Conservation (phyloP, 495 filamentous ascomycete genomes). For the Parathielavia hyrcaniae region DNA sequence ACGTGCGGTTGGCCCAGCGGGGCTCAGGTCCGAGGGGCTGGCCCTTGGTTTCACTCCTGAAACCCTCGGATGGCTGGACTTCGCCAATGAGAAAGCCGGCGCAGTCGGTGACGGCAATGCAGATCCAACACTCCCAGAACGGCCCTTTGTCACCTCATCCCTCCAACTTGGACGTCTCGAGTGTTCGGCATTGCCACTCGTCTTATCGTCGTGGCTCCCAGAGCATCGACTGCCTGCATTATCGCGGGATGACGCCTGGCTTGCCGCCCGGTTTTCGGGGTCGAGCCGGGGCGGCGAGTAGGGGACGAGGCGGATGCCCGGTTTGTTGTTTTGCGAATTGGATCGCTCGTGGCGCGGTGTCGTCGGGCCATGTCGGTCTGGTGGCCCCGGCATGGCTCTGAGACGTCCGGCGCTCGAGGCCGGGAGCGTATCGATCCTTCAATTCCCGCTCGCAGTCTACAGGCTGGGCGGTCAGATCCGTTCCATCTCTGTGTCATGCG, state of each 20-base stretch:
- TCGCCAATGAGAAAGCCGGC: constrained; percentile 36
- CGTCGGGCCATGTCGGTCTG: constrained; percentile 31
- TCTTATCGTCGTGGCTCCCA: constrained; percentile 25
- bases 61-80: constrained; percentile 37
- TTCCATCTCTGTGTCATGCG: constrained; percentile 35
- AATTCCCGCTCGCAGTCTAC: constrained; percentile 25
- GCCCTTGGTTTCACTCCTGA: constrained; percentile 43
- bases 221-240: constrained; percentile 18
- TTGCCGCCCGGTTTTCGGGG: constrained; percentile 30
- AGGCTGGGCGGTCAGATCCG: constrained; percentile 27
- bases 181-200: constrained; percentile 12
- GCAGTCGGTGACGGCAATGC: constrained; percentile 36
- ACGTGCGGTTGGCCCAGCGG: constrained; percentile 25
- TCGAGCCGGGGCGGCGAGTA: constrained; percentile 44
- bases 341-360: constrained; percentile 52
- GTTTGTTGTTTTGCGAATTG: constrained; percentile 49
- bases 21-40: constrained; percentile 30
- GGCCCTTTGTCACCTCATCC: constrained; percentile 15
- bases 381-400: constrained; percentile 37
- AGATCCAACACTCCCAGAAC: constrained; percentile 28
- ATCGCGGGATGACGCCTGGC: constrained; percentile 30
- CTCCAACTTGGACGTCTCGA: constrained; percentile 16
- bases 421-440: constrained; percentile 27
- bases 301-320: constrained; percentile 49
- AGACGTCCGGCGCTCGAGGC: constrained; percentile 27